Conservation (phyloP, 192 early-diverging fungal genomes). For the Umbelopsis sp. region DNA sequence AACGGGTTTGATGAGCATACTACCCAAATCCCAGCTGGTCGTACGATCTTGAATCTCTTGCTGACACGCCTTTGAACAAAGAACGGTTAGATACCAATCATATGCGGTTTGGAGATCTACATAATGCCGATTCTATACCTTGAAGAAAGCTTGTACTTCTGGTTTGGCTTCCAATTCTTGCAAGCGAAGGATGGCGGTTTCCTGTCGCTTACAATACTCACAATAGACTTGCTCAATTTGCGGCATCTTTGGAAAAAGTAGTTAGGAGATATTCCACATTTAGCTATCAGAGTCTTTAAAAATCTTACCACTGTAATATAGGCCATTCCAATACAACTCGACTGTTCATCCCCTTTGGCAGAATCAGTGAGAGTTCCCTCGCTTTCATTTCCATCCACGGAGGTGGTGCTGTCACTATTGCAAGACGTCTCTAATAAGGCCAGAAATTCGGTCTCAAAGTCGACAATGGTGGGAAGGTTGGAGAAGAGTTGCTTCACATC, state of each 20-base stretch:
- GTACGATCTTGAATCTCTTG: conserved; percentile 68
- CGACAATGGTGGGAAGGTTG: conserved; percentile 76
- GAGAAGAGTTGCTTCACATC: conserved; percentile 77
- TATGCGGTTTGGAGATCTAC: conserved; percentile 1
- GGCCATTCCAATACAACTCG: conserved; percentile 49
- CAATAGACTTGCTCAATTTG: conserved; percentile 62
- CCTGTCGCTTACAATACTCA: conserved; percentile 79
- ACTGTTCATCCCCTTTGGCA: conserved; percentile 20
- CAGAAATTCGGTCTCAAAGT: conserved; percentile 64
- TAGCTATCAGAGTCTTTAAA: neutral
- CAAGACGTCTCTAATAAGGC: conserved; percentile 64
- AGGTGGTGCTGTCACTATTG: conserved; percentile 27
- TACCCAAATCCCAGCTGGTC: conserved; percentile 89
- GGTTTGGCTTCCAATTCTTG: conserved; percentile 56
- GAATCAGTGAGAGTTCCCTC: neutral
- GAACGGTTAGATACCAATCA: conserved; percentile 37
- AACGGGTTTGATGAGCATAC: conserved; percentile 93
- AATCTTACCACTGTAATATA: conserved; percentile 57
- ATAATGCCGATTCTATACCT: conserved; percentile 39
- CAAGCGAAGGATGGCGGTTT: conserved; percentile 62
- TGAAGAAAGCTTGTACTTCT: conserved; percentile 46
- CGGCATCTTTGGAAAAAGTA: conserved; percentile 10
- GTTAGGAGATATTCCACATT: neutral
- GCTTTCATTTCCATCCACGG: conserved; percentile 23
- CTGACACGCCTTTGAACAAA: conserved; percentile 58